phyloP scores from a whole-genome alignment of 768 basidiomycete genomes.

The Mycena rebaudengoi region DNA sequence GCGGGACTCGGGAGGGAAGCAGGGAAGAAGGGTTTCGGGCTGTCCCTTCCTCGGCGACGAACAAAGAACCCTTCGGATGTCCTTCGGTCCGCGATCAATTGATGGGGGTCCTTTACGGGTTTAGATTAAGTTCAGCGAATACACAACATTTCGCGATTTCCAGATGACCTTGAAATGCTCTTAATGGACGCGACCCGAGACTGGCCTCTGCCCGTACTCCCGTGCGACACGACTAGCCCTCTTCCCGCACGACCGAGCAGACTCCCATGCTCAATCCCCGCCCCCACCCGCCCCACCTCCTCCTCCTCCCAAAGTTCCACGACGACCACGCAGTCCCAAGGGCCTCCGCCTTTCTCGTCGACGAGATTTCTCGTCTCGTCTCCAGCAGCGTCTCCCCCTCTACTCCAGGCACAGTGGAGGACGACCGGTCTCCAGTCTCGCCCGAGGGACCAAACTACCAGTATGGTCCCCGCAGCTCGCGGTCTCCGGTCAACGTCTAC shows the following conservation, averaged over 20 bases:
- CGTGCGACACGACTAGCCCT: too few relatives aligned
- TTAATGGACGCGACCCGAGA: too few relatives aligned
- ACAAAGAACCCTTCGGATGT: too few relatives aligned
- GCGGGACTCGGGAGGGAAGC: too few relatives aligned
- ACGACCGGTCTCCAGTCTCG: slow-evolving; percentile 44
- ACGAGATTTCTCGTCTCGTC: slow-evolving; percentile 34
- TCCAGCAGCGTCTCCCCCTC: slow-evolving; percentile 33
- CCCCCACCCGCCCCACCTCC: slow-evolving; percentile 27
- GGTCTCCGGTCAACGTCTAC: slow-evolving; percentile 35
- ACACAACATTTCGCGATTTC: neutral
- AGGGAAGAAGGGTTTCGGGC: too few relatives aligned
- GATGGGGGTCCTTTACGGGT: too few relatives aligned
- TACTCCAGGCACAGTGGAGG: slow-evolving; percentile 45
- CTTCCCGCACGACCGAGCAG: neutral
- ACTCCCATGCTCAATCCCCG: slow-evolving; percentile 29
- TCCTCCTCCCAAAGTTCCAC: slow-evolving; percentile 23
- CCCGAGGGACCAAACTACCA: slow-evolving; percentile 40
- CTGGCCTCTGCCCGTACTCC: too few relatives aligned
- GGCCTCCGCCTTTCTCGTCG: slow-evolving; percentile 28
- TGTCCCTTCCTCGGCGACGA: too few relatives aligned
- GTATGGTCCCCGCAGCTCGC: slow-evolving; percentile 41
- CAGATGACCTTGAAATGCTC: neutral
- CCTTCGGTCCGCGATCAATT: too few relatives aligned
- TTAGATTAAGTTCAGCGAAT: too few relatives aligned
- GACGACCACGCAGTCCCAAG: slow-evolving; percentile 23